Evolutionary conservation across 106 monocot genomes (phyloP), one percentile per base, ranked within the genome.

Genomic region (Allium sativum): DNA sequence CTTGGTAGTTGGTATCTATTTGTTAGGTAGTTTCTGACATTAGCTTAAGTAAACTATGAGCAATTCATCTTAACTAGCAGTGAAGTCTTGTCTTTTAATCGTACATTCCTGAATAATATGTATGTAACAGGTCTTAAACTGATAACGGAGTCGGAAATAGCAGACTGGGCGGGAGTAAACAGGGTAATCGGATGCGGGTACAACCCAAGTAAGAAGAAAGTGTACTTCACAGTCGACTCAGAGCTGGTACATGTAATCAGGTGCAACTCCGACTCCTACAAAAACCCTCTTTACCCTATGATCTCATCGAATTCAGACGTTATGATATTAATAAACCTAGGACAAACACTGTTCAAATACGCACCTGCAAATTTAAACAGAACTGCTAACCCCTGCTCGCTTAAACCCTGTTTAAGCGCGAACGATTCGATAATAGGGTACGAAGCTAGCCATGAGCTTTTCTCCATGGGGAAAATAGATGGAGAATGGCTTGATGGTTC

Each of bases 161-260:
- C 78, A 21, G 48, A 56, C n/a, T 89, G 89, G 85, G 73, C 68
- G 1, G 70, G 42, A 0, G 80, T 68, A 41, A 72, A 81, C 80
- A 82, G 57, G 62, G 80, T 78, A 52, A 74, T 93, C 50, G 93
- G 93, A 0, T 85, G 85, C 65, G 93, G 93, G 7, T 85, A 81
- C 69, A 64, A 78, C 41, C 93, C 89, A 19, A 55, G 58, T 17
- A 86, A 70, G 73, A 81, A 89, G 77, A 81, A 77, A 69, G 89
- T 89, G 17, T 83, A 76, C 80, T 82, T 94, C 74, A 94, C 88
- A 10, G 55, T 86, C 44, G 89, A 85, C 68, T 75, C 78, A 20
- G 65, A 74, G 17, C 18, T 94, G 19, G 46, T 74, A 13, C 85
- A 89, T 42, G 73, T 72, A 18, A 68, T 89, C 48, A 73, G 72